Evolutionary conservation across 2,329 filamentous ascomycete genomes (phyloP), one percentile per base, ranked within the genome.

Genomic region (Akanthomyces uredinophilus): DNA sequence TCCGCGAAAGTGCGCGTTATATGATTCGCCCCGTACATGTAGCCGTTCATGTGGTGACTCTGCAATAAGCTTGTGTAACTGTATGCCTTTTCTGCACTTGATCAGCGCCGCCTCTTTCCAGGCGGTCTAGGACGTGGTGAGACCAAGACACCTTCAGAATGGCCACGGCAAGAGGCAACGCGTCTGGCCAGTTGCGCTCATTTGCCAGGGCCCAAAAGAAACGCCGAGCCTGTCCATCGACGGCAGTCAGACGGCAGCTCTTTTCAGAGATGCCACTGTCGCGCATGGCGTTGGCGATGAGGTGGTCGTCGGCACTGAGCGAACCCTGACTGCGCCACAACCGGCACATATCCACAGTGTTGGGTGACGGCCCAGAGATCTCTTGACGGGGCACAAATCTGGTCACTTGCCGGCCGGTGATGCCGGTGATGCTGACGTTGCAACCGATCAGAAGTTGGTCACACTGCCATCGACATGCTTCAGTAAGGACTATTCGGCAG

Each of bases 401-500:
- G 6, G 58, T 52, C 16, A 59, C 29, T 18, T 64, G 58, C 58
- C 58, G 61, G 52, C 61, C 58, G 27, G 61, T 58, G 8, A 64
- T 51, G 46, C 75, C 75, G 6, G 73, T 78, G 32, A 81, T 75
- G 57, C 77, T 76, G 60, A 69, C 75, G 2, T 77, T 62, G 4
- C 77, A 69, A 61, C 81, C 74, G 1, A 74, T 72, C 6, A 81
- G 66, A 10, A 81, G 69, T 47, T 80, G 76, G 56, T 79, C 75
- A 1, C 75, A 77, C 65, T 81, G 60, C 80, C 76, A 56, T 81
- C 76, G 5, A 71, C 71, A 64, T 81, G 77, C 54, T 76, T 79
- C 6, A 81, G 66, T 61, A 73, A 80, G 66, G 72, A 80, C 37
- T 47, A 62, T 64, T 22, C 32, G 5, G 51, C 39, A 11, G 16